Evolutionary conservation across 352 stramenopile genomes (phyloP), one percentile per base, ranked within the genome.

Genomic region (Globisporangium orthogonon): DNA sequence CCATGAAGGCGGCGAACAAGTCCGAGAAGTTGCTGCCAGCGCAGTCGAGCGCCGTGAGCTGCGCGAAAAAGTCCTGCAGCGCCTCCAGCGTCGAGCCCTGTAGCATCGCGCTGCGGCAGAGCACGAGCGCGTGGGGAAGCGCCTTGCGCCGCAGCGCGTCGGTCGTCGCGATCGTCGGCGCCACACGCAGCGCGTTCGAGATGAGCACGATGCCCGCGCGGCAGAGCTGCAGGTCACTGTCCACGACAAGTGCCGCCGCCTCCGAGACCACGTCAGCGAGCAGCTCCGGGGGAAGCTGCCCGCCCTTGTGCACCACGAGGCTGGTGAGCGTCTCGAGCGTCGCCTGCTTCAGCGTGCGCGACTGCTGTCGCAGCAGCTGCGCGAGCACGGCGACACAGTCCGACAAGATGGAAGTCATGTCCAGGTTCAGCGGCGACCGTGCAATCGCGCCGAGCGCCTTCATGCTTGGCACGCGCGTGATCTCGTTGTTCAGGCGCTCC

Each of bases 401-500:
- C n/a, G 74, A 70, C 17, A 98, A 72, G 44, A 99, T 94, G 11
- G 86, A 63, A 31, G 83, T 87, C 63, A 99, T 78, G 63, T 98
- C 91, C 55, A 99, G 70, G 17, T 76, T 61, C 2, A 95, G 62
- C 47, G 86, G 86, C 6, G 91, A 95, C 5, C 74, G 76, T 28
- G 91, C 94, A 63, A 98, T 96, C 15, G 74, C 73, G 14, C 77
- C 84, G 23, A 99, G 80, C 2, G 95, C 95, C 73, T 98, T 98
- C 64, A 99, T 98, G 17, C 94, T 97, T 50, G 96, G 80, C 41
- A 98, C 86, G 18, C 97, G 90, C 18, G 97, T 99, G 56, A 98
- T 98, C 72, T 99, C 97, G 69, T 99, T 99, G 58, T 95, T 91
- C 9, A 99, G 78, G 53, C 95, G 89, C 60, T 99, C 96, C 69